phyloP scores from a whole-genome alignment of 1,284 basidiomycete genomes.

The Cystobasidium sp. region DNA sequence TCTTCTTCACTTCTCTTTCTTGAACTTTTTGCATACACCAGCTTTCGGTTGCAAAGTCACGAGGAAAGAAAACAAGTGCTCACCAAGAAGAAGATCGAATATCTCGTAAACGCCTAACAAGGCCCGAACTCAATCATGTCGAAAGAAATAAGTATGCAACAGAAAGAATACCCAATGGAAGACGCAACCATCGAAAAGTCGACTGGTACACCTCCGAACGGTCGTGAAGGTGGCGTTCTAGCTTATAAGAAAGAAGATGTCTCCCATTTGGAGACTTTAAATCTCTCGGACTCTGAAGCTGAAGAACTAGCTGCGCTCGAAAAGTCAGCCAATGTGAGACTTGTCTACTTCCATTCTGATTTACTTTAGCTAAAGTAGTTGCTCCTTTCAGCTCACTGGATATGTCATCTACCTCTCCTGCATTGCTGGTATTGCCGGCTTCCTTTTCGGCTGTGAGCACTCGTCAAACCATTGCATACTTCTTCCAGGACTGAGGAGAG shows the following conservation, averaged over 20 bases:
- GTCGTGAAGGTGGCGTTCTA: not conserved
- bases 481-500: not conserved
- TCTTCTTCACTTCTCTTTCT: too few relatives aligned
- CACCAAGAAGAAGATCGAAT: not conserved
- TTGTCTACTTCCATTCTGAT: not conserved
- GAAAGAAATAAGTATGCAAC: too few relatives aligned
- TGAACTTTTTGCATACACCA: too few relatives aligned
- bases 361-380: not conserved
- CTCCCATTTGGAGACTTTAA: not conserved
- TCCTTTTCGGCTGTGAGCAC: conserved; percentile 52
- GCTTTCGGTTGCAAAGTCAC: not conserved
- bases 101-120: too few relatives aligned
- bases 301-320: conserved; percentile 17
- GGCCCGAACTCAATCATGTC: too few relatives aligned
- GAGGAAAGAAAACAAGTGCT: not conserved
- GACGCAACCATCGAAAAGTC: not conserved
- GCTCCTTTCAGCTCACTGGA: conserved; percentile 45
- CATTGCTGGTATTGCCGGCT: conserved; percentile 54
- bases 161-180: conserved; percentile 11
- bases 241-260: conserved; percentile 16
- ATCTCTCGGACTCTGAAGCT: conserved; percentile 6
- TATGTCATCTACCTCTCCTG: conserved; percentile 51
- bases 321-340: not conserved
- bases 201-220: not conserved
- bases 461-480: not conserved